Conservation (phyloP, 257 asterid species). For the Solanum raphanifolium region DNA sequence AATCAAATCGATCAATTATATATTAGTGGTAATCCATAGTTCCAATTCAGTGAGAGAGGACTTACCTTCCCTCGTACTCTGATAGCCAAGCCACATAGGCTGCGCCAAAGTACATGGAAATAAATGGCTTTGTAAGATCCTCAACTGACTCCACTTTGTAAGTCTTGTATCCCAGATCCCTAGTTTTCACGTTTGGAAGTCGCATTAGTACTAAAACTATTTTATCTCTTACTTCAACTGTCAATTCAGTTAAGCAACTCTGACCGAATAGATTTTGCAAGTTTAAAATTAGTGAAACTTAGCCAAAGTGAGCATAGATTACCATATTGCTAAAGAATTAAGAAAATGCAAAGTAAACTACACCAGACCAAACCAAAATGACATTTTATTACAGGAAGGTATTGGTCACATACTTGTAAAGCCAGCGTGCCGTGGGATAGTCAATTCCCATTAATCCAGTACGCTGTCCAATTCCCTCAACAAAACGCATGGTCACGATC, state of each 20-base stretch:
- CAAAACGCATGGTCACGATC: constrained; percentile 75
- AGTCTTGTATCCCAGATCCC: constrained; percentile 66
- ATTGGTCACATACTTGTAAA: constrained; percentile 52
- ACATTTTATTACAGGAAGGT: background rate
- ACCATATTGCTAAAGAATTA: background rate
- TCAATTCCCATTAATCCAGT: constrained; percentile 95
- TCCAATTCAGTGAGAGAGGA: background rate
- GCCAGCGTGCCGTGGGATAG: constrained; percentile 92
- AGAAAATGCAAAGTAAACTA: background rate
- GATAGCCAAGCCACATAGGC: constrained; percentile 86
- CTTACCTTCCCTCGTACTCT: constrained; percentile 82
- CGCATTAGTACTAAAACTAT: background rate
- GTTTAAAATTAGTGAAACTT: background rate
- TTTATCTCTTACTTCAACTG: background rate
- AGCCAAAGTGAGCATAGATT: background rate
- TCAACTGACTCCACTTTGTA: constrained; percentile 66
- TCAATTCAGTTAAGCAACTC: background rate
- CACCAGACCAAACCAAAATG: background rate
- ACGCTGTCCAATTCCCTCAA: constrained; percentile 76
- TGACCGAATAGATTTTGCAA: background rate
- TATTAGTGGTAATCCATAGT: background rate
- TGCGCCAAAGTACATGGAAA: constrained; percentile 92
- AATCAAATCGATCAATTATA: background rate
- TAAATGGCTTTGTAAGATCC: constrained; percentile 82
- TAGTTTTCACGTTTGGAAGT: constrained; percentile 9